Evolutionary conservation across 441 rosid species (phyloP).

Genomic region (Francoa sonchifolia): DNA sequence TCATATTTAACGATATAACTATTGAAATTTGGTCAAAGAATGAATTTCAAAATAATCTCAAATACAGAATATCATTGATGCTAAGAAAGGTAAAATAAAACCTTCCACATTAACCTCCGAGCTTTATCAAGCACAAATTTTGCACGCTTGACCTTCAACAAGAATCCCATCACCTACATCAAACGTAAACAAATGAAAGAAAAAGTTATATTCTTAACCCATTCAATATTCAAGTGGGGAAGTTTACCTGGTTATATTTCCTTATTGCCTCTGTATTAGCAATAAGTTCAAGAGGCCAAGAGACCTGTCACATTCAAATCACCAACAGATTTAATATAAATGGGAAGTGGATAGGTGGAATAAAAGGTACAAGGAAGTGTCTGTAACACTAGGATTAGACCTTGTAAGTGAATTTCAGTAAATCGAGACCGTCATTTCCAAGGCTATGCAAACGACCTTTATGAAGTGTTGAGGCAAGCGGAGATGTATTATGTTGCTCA

Average conservation of each 20-base stretch:
- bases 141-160: constrained; percentile 91
- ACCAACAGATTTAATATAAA: too few relatives aligned
- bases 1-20: neutral
- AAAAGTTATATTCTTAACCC: constrained; percentile 1
- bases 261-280: constrained; percentile 76
- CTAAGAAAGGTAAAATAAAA: constrained; percentile 7
- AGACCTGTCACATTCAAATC: constrained; percentile 61
- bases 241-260: constrained; percentile 79
- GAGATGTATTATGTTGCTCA: constrained; percentile 32
- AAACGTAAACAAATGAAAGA: constrained; percentile 10
- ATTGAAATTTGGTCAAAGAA: constrained; percentile 2
- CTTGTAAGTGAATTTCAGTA: constrained; percentile 76
- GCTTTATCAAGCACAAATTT: constrained; percentile 89
- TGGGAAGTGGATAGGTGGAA: too few relatives aligned
- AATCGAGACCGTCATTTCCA: constrained; percentile 71
- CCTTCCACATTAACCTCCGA: constrained; percentile 99
- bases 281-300: constrained; percentile 98
- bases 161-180: constrained; percentile 77
- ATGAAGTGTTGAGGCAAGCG: constrained; percentile 35
- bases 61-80: too few relatives aligned
- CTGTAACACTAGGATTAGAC: constrained; percentile 20
- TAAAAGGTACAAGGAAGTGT: constrained; percentile 9
- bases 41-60: too few relatives aligned
- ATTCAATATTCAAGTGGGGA: neutral
- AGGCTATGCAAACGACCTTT: constrained; percentile 33